Percentiles rank a stretch among this genome's conserved stretches.
phyloP scores from a whole-genome alignment of 495 filamentous ascomycete species.

The Aspergillus incahuasiensis region DNA sequence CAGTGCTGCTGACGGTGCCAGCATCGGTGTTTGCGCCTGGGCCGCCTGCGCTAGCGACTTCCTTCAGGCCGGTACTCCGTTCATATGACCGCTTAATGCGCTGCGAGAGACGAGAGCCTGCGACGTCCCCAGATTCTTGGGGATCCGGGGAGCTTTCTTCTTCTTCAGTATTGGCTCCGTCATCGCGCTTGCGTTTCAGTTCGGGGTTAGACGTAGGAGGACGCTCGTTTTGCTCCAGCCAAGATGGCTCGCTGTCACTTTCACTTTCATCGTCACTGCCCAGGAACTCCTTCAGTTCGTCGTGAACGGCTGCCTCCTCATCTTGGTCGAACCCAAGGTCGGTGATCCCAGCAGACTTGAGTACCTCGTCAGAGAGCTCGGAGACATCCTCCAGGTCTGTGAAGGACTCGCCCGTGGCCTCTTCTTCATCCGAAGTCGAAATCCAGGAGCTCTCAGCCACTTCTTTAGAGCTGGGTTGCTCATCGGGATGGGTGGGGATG shows the following conservation, averaged over 20 bases:
- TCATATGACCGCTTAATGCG: slow-evolving; percentile 49
- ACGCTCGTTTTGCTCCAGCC: slow-evolving; percentile 21
- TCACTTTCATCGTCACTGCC: slow-evolving; percentile 60
- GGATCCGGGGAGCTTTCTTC: slow-evolving; percentile 25
- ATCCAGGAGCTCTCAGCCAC: slow-evolving; percentile 35
- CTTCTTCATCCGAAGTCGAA: slow-evolving; percentile 36
- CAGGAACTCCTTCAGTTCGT: slow-evolving; percentile 75
- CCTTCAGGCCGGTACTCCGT: slow-evolving; percentile 41
- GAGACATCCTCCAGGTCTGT: slow-evolving; percentile 34
- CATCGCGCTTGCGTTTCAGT: slow-evolving; percentile 42
- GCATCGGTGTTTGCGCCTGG: neutral
- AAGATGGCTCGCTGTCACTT: slow-evolving; percentile 36
- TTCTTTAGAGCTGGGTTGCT: slow-evolving; percentile 40
- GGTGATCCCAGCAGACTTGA: slow-evolving; percentile 28
- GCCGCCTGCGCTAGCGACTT: slow-evolving; percentile 41
- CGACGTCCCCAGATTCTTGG: slow-evolving; percentile 31
- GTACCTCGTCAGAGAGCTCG: slow-evolving; percentile 43
- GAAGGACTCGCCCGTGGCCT: slow-evolving; percentile 34
- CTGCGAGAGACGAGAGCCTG: slow-evolving; percentile 40
- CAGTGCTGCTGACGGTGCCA: neutral
- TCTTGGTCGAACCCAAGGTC: slow-evolving; percentile 42
- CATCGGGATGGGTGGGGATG: slow-evolving; percentile 58
- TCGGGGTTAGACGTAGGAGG: slow-evolving; percentile 11
- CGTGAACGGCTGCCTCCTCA: slow-evolving; percentile 52
- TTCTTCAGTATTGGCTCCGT: slow-evolving; percentile 26